Conservation (phyloP, 164 flowering plant species). For the Annona squamosa region DNA sequence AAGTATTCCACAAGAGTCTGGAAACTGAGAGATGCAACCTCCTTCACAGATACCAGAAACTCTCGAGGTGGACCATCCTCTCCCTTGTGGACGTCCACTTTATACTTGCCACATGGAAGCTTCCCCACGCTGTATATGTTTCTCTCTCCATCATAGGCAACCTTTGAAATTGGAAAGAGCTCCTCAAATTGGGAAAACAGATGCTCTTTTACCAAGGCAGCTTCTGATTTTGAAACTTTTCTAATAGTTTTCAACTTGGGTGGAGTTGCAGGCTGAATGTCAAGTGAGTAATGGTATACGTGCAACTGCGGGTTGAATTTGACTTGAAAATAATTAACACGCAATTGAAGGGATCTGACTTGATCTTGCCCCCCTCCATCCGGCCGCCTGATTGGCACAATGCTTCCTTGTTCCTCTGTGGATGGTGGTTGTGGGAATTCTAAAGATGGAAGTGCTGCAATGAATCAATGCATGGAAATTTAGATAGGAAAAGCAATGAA, state of each 20-base stretch:
- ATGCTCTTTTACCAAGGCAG: constrained; percentile 27
- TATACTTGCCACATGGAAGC: constrained; percentile 38
- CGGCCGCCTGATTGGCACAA: constrained; percentile 35
- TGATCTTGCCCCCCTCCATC: constrained; percentile 33
- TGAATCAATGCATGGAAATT: background rate
- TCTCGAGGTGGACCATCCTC: constrained; percentile 22
- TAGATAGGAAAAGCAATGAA: no score
- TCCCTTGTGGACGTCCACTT: constrained; percentile 34
- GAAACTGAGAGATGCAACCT: constrained; percentile 36
- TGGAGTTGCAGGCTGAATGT: constrained; percentile 22
- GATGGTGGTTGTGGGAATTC: background rate
- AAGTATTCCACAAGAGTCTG: constrained; percentile 38
- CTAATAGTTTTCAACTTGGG: constrained; percentile 15
- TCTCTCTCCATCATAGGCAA: constrained; percentile 64
- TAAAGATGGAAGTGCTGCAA: background rate
- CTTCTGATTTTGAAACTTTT: constrained; percentile 28
- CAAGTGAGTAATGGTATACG: constrained; percentile 42
- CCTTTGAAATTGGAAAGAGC: constrained; percentile 23
- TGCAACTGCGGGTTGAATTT: constrained; percentile 21
- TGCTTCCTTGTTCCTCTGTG: background rate
- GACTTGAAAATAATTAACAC: constrained; percentile 48
- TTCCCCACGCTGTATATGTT: constrained; percentile 47
- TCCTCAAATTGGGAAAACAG: constrained; percentile 20
- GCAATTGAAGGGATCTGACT: constrained; percentile 8
- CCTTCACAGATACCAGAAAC: constrained; percentile 33